A percentile compares a stretch with the other conserved stretches of the same genome.
Evolutionary conservation across 257 asterid genomes (phyloP).

Genomic region (Solanum paucissectum): DNA sequence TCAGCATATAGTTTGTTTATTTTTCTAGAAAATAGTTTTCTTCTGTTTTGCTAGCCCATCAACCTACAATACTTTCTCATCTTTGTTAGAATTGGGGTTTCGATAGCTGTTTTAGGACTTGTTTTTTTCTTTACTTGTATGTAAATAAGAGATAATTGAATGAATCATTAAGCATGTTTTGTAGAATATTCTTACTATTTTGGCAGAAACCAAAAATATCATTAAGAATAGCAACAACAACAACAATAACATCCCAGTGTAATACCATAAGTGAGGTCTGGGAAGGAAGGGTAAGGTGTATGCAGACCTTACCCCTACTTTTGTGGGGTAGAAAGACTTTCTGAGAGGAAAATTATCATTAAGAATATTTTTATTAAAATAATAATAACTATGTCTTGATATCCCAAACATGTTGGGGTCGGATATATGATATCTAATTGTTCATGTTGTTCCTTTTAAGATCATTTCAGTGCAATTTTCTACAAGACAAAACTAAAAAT

Average conservation of each 20-base stretch:
- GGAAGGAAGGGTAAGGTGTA: too few species aligned
- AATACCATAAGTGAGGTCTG: too few species aligned
- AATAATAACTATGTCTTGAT: too few species aligned
- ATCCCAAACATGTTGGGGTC: background rate
- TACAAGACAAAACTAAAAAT: too few species aligned
- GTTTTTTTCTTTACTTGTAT: background rate
- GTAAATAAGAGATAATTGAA: background rate
- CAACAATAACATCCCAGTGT: background rate
- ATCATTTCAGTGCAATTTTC: background rate
- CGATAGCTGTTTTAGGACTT: background rate
- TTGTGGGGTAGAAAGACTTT: too few species aligned
- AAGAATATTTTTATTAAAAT: too few species aligned
- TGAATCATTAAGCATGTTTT: background rate
- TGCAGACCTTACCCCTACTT: too few species aligned
- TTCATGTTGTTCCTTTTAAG: background rate
- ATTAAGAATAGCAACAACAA: background rate
- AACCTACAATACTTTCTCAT: background rate
- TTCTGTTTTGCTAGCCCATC: background rate
- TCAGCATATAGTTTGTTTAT: background rate
- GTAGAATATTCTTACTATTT: background rate
- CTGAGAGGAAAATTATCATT: too few species aligned
- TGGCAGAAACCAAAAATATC: background rate
- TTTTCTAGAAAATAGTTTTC: background rate
- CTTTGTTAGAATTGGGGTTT: background rate
- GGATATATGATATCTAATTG: background rate